These are phyloP conservation scores for Psilocybe tampanensis DNA, from an alignment of 768 basidiomycete species.

Conservation along the genomic window DNA sequence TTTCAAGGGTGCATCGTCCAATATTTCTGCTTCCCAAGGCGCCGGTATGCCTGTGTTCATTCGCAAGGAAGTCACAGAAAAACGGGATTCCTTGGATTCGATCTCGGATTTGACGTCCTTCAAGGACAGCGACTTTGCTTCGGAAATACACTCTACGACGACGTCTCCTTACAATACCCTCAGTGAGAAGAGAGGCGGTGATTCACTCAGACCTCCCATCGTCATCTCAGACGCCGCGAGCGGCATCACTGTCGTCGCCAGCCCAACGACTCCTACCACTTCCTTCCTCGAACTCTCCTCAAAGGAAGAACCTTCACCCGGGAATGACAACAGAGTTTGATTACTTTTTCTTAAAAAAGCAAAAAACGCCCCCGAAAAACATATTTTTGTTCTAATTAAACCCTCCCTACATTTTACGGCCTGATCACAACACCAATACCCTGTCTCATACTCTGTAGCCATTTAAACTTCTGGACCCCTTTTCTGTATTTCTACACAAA, in stretches of 20 bases:
- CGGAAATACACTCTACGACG: slow-evolving; percentile 6
- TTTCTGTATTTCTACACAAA: slow-evolving; percentile 15
- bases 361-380: background rate
- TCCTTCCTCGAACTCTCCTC: slow-evolving; percentile 29
- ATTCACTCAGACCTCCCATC: background rate
- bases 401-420: background rate
- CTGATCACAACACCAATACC: background rate
- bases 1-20: slow-evolving; percentile 18
- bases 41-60: slow-evolving; percentile 26
- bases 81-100: slow-evolving; percentile 28
- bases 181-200: slow-evolving; percentile 6
- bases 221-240: slow-evolving; percentile 1
- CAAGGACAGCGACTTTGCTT: slow-evolving; percentile 20
- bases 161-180: slow-evolving; percentile 15
- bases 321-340: slow-evolving; percentile 19
- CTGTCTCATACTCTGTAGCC: slow-evolving; percentile 15
- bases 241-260: slow-evolving; percentile 1
- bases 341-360: too few relatives aligned
- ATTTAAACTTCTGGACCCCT: background rate
- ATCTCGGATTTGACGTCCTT: slow-evolving; percentile 26
- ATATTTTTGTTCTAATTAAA: background rate
- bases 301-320: background rate
- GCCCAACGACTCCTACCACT: slow-evolving; percentile 12
- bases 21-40: slow-evolving; percentile 12
- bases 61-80: slow-evolving; percentile 27